phyloP scores from a whole-genome alignment of 2,329 filamentous ascomycete species.

The Cadophora malorum region DNA sequence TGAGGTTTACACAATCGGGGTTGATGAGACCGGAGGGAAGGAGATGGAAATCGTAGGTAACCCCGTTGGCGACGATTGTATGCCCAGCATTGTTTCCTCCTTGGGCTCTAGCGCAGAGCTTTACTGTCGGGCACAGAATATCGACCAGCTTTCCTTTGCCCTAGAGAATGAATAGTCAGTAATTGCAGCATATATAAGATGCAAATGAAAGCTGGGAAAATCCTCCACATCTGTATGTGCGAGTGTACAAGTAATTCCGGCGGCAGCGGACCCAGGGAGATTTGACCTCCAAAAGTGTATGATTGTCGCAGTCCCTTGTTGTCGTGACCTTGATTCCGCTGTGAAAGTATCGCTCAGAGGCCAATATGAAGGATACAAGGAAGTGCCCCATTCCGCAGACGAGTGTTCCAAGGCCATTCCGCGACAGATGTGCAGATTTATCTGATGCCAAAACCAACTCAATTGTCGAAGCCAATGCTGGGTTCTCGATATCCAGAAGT shows the following conservation, averaged over 20 bases:
- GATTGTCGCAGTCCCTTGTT: not conserved
- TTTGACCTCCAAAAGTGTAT: not conserved
- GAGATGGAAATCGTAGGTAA: slow-evolving; percentile 58
- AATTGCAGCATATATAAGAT: not conserved
- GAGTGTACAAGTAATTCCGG: too few relatives aligned
- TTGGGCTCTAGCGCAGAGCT: slow-evolving; percentile 30
- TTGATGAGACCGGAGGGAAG: slow-evolving; percentile 75
- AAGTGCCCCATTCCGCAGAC: not conserved
- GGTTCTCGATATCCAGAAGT: not conserved
- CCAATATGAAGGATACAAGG: not conserved
- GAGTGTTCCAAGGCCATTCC: not conserved
- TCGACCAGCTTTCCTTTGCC: slow-evolving; percentile 65
- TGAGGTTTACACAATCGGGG: slow-evolving; percentile 73
- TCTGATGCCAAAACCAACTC: not conserved
- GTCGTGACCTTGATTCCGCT: not conserved
- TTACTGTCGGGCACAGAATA: slow-evolving; percentile 49
- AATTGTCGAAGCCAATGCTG: not conserved
- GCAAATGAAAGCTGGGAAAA: not conserved
- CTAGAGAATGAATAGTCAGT: slow-evolving; percentile 14
- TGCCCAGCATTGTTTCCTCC: slow-evolving; percentile 60
- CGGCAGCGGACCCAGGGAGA: not conserved
- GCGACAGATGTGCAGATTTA: not conserved
- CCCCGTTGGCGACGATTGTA: slow-evolving; percentile 50
- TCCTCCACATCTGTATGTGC: not conserved
- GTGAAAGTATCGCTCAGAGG: not conserved